Percentiles rank a stretch among this genome's conserved stretches.
Conservation (phyloP, 1,284 basidiomycete species). For the Ceratobasidium sp. region DNA sequence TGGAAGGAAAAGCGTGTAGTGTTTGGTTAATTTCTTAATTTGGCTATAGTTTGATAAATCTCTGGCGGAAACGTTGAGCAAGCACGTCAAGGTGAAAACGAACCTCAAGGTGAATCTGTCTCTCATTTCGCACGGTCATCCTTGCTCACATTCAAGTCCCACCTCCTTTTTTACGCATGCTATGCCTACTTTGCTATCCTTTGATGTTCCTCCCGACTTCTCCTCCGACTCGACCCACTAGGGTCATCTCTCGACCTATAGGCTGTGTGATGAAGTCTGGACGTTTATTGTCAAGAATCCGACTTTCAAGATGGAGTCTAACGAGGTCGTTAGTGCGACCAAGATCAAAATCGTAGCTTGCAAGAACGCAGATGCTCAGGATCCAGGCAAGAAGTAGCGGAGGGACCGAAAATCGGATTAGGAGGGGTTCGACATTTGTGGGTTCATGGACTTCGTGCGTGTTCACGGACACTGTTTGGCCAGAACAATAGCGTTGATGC, state of each 20-base stretch:
- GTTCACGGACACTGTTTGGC: neutral
- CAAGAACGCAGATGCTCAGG: conserved; percentile 88
- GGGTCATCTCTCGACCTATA: conserved; percentile 91
- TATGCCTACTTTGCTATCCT: neutral
- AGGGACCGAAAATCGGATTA: neutral
- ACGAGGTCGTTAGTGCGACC: conserved; percentile 75
- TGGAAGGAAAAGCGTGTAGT: conserved; percentile 28
- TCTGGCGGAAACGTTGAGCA: conserved; percentile 87
- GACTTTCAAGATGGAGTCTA: conserved; percentile 93
- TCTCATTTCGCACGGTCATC: neutral
- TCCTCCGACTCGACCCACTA: conserved; percentile 49
- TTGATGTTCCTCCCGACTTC: neutral
- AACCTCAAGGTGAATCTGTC: conserved; percentile 75
- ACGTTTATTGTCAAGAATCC: conserved; percentile 94
- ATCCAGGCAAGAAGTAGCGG: conserved; percentile 68
- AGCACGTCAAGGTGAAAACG: conserved; percentile 91
- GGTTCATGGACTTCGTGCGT: conserved; percentile 1
- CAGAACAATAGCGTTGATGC: neutral
- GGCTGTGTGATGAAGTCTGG: conserved; percentile 97
- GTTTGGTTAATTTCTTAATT: neutral
- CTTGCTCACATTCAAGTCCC: neutral
- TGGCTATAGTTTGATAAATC: conserved; percentile 89
- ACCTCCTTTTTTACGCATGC: neutral
- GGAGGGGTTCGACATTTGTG: neutral
- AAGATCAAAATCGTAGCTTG: conserved; percentile 96